Percentiles rank a stretch among this genome's conserved stretches.
Conservation (phyloP, 176 grass and related monocot genomes). For the Triticum urartu region DNA sequence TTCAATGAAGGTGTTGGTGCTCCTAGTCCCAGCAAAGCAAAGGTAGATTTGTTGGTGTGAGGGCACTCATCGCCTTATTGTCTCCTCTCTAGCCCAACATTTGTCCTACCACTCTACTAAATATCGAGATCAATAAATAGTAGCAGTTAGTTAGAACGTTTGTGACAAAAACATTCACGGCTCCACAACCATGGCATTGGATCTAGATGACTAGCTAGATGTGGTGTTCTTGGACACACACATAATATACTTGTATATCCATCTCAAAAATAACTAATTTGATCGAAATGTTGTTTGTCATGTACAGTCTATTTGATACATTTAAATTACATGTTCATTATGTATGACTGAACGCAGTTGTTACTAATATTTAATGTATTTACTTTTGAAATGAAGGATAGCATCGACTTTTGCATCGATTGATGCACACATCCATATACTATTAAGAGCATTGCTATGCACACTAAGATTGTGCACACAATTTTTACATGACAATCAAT, state of each 20-base stretch:
- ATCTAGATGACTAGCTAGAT: background rate
- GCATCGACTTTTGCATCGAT: too few relatives aligned
- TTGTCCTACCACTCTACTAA: background rate
- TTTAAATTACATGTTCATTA: background rate
- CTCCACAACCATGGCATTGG: background rate
- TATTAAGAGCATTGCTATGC: background rate
- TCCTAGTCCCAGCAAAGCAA: constrained; percentile 13
- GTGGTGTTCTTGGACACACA: background rate
- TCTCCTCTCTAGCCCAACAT: constrained; percentile 1
- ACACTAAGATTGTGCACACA: too few relatives aligned
- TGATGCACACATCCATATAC: background rate
- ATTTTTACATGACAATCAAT: too few relatives aligned
- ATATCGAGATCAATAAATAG: background rate
- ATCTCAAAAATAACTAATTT: background rate
- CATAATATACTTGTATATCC: background rate
- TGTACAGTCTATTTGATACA: background rate
- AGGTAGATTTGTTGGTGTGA: constrained; percentile 1
- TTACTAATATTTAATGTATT: background rate
- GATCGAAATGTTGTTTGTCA: background rate
- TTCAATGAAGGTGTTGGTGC: background rate
- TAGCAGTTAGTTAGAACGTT: constrained; percentile 11
- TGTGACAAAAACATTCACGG: background rate
- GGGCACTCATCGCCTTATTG: constrained; percentile 20
- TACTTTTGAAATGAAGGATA: background rate
- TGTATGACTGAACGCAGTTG: background rate